Evolutionary conservation across 257 asterid species (phyloP), one percentile per base, ranked within the genome.

Genomic region (Rubia yunnanensis): DNA sequence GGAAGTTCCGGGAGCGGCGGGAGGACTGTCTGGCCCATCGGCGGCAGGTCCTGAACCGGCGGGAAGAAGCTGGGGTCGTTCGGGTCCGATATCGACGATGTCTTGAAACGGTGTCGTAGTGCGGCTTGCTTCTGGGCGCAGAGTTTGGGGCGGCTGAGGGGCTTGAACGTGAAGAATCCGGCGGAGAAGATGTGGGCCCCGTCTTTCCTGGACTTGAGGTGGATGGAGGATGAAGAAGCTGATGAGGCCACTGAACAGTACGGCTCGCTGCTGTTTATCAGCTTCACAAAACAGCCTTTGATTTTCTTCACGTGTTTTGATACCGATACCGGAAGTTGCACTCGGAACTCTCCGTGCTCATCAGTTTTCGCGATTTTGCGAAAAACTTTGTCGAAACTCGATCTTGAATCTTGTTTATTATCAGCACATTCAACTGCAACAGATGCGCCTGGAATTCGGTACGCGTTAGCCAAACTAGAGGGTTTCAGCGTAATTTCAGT

Each of bases 131-230:
- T 88, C 70, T 81, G 87, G 71, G 74, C 75, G 71, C 96, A 91
- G 0, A 81, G 57, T 50, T 81, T 72, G 9, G 96, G 95, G 41
- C 83, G 89, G 28, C 83, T 77, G 53, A 85, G 70, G 15, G 97
- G 96, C 72, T 78, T 83, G 81, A 91, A 86, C 22, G 98, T 78
- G 86, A 91, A 84, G 44, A 85, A 83, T 18, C 96, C 98, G 11
- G 96, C 94, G 1, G 98, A 88, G 80, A 85, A 86, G 49, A 88
- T 75, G 67, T 78, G 90, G 2, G 76, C 77, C n/a, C 95, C 92
- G 13, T 81, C 71, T 49, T 78, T 84, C 64, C 77, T 84, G 2
- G 90, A 76, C 67, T 80, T 85, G 61, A 85, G 78, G 63, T 71
- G 81, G 9, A 86, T 60, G 10, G 70, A 54, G 28, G 95, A 79